Base-by-base conservation (phyloP, 768 basidiomycete species). In the Russula lepida region DNA sequence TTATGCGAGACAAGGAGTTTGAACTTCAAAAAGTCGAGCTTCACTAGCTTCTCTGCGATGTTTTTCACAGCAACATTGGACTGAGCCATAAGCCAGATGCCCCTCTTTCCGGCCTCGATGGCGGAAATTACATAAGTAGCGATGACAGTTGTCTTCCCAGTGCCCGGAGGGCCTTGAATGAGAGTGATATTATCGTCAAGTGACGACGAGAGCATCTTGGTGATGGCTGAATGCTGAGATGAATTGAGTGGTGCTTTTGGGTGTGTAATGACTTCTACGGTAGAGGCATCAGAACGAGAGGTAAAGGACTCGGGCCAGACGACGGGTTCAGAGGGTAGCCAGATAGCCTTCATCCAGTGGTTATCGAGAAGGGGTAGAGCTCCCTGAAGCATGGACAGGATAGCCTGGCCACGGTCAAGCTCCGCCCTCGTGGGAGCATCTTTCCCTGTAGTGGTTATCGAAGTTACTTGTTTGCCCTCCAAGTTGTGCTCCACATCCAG, bases 41-140 rank as follows among this genome's bases (percentile, higher is more conserved):
- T 71, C n/a, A 76, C 71, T 19, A 93, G 74, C 74, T 90, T 89
- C 68, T 89, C 86, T 55, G 88, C 90, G 74, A 93, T 92, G 66
- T 93, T 92, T 71, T 90, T 92, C 23, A 92, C 91, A 50, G 89
- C 91, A 52, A 92, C 83, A 75, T 93, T 93, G 19, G 86, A 88
- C 68, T 93, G 88, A 35, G 91, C 88, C 68, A 90, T 75, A 6
- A 93, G 80, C 87, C 89, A 93, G 13, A 91, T 83, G 0, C 86
- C 73, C n/a, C 19, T 58, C 6, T 41, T 43, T 4, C 64, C 68
- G 58, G 68, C 70, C 33, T 63, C 49, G 46, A 69, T 66, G 35
- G 69, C 68, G 57, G 70, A 72, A 3, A 63, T 39, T 3, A 74
- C 72, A 68, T 60, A 72, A 17, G 70, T 69, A 19, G 71, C 72